Evolutionary conservation across 2,329 filamentous ascomycete species (phyloP), one percentile per base, ranked within the genome.

Genomic region (Xylaria sp.): DNA sequence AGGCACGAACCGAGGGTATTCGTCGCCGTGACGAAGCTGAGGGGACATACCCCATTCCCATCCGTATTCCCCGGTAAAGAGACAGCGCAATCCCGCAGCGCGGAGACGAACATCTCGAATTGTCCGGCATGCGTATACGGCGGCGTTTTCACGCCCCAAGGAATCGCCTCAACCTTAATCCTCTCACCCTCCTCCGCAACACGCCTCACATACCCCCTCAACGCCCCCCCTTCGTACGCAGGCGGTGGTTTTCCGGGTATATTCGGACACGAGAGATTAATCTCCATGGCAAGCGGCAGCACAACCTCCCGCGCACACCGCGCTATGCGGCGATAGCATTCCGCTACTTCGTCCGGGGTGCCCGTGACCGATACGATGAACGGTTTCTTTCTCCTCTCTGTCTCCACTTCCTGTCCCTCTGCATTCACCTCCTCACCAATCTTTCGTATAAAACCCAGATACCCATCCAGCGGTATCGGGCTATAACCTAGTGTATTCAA

Each of bases 191-290:
- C 79, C 1, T 72, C 70, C 34, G 60, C 30, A 3, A 70, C n/a
- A 1, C 55, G 10, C 12, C 28, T 13, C 1, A 94, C 79, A 69
- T 93, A 93, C 5, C 79, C 78, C 0, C 76, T 70, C 2, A 94
- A 76, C 0, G 84, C 81, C 0, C 72, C 70, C 0, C 81, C 78
- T 8, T 86, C 84, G 76, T 94, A 94, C 0, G 92, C 92, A 6
- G 92, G 91, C 0, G 92, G 92, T 0, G 91, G 89, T 55, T 86
- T 85, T 20, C 82, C 81, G 0, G 86, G 83, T 58, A 94, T 94
- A 74, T 95, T 94, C 0, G 92, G 92, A 72, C 92, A 94, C 36
- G 88, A 91, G 34, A 94, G 86, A 76, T 95, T 95, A 74, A 94
- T 83, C 78, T 95, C 92, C 82, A 94, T 87, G 20, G 89, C 89